Evolutionary conservation across 331 rosid genomes (phyloP).

Genomic region (Saraca asoca): DNA sequence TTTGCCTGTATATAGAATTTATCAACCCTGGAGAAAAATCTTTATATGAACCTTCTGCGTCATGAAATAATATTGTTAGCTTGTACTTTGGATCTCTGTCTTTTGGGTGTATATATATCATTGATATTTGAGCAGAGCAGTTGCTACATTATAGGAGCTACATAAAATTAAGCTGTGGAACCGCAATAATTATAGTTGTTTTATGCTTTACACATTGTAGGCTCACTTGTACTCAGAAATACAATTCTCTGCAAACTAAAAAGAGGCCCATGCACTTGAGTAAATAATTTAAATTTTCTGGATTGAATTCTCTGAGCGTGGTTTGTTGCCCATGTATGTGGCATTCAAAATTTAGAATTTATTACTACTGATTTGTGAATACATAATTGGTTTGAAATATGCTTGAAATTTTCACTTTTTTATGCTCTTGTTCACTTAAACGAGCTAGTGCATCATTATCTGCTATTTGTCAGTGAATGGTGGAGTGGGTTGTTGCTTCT

Average conservation of each 20-base stretch:
- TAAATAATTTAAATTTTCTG: no score
- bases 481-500: no score
- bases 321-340: no score
- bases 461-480: no score
- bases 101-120: constrained; percentile 1
- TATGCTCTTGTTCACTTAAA: no score
- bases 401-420: no score
- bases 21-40: not conserved
- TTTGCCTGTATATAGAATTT: constrained; percentile 3
- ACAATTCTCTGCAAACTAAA: not conserved
- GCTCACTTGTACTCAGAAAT: constrained; percentile 9
- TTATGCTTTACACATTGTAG: not conserved
- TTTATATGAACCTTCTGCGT: constrained; percentile 1
- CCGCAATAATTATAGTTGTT: constrained; percentile 12
- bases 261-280: no score
- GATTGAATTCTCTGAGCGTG: no score
- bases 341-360: no score
- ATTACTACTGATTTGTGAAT: no score
- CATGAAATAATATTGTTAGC: not conserved
- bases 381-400: no score
- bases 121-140: constrained; percentile 1
- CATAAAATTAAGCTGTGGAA: not conserved
- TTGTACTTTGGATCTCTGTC: constrained; percentile 6
- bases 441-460: no score
- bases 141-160: not conserved